Evolutionary conservation across 2,329 filamentous ascomycete species (phyloP), one percentile per base, ranked within the genome.

Genomic region (Colletotrichum gloeosporioides): DNA sequence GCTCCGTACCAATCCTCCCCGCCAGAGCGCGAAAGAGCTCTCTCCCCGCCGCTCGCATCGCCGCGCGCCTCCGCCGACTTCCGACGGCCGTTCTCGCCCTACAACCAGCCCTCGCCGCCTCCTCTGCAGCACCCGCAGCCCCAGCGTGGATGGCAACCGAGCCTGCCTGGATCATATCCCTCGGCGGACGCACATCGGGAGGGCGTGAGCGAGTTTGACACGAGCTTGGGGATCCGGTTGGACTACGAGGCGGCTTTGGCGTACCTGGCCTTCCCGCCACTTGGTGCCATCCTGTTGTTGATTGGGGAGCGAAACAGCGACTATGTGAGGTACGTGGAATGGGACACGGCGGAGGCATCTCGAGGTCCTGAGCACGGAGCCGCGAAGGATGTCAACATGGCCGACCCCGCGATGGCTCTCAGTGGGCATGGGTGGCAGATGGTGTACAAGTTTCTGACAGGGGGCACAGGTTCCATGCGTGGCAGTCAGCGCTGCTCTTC

Each of bases 1-100:
- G 97, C 97, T 62, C 97, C 97, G 49, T 99, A 99, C 87, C 97
- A 99, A 88, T 96, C 96, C 85, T 94, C 94, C 65, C 94, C 94
- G 18, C 97, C 97, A 12, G 96, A 99, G 87, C 90, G 94, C 80
- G 92, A 93, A 79, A 95, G 96, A 81, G 92, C 94, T 69, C 90
- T 96, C 83, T 98, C 95, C 25, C 95, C 96, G 69, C 90, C 93
- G 13, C 86, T 84, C 72, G 80, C 86, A 12, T 92, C 90, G 32
- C 90, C 91, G 27, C 91, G 87, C 79, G 85, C 88, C 79, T 91
- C 94, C n/a, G 82, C 84, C 73, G 86, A 87, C 83, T 85, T 93
- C 88, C 86, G 85, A 68, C 88, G 87, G 78, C 84, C 91, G 80
- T 87, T 90, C 86, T 88, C 92, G 78, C 87, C 89, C 79, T 81